Percentiles rank a stretch among this genome's conserved stretches.
Conservation (phyloP, 78 protist species). For the Creolimax fragrantissima region DNA sequence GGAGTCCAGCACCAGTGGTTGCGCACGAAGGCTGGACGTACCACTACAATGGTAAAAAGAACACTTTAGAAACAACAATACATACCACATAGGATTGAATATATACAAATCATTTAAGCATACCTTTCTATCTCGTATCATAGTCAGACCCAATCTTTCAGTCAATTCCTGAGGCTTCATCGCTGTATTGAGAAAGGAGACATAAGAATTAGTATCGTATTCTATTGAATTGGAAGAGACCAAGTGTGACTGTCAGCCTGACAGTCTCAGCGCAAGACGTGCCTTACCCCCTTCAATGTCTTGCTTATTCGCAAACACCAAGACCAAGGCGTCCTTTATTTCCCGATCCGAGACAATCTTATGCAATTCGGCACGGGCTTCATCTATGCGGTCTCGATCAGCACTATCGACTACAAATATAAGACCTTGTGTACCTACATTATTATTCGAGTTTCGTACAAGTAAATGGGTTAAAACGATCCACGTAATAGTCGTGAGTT, state of each 20-base stretch:
- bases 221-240: neutral
- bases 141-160: conserved; percentile 49
- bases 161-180: conserved; percentile 52
- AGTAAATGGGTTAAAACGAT: no score
- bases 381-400: conserved; percentile 60
- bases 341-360: conserved; percentile 58
- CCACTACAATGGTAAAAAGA: conserved; percentile 5
- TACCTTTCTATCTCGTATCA: conserved; percentile 46
- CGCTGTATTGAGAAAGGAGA: neutral
- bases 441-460: no score
- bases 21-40: conserved; percentile 36
- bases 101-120: neutral
- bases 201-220: neutral
- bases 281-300: conserved; percentile 53
- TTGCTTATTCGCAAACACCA: conserved; percentile 41
- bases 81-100: neutral
- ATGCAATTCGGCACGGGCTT: conserved; percentile 59
- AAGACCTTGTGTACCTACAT: conserved; percentile 80
- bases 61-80: no score
- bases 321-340: conserved; percentile 6
- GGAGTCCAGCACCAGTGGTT: conserved; percentile 41
- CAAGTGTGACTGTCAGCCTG: no score
- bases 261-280: neutral
- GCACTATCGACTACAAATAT: conserved; percentile 90
- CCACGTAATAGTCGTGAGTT: no score